phyloP scores from a whole-genome alignment of 1,139 yeast species.

The Suhomyces bokatorum region DNA sequence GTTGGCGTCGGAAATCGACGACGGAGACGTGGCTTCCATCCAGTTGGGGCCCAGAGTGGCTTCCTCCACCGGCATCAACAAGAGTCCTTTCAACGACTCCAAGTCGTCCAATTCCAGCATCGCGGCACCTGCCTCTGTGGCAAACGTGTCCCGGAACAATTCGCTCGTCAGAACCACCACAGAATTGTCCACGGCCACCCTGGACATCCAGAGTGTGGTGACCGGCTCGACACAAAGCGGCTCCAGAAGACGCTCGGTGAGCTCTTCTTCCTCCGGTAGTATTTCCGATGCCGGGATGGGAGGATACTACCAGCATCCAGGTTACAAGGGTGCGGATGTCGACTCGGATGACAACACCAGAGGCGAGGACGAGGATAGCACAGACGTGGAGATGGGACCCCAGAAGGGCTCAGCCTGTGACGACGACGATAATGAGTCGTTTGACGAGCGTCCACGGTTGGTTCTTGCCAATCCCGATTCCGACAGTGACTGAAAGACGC shows the following conservation, averaged over 20 bases:
- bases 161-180: slow-evolving; percentile 37
- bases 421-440: slow-evolving; percentile 20
- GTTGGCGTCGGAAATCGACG: slow-evolving; percentile 77
- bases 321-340: slow-evolving; percentile 34
- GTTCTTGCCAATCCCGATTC: slow-evolving; percentile 73
- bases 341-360: slow-evolving; percentile 23
- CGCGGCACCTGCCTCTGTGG: slow-evolving; percentile 16
- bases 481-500: slow-evolving; percentile 23
- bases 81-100: slow-evolving; percentile 14
- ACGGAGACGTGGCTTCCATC: slow-evolving; percentile 40
- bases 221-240: slow-evolving; percentile 16
- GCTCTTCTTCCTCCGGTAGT: slow-evolving; percentile 30
- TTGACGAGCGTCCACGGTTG: slow-evolving; percentile 49
- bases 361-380: slow-evolving; percentile 18
- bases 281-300: slow-evolving; percentile 27
- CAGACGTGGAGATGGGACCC: slow-evolving; percentile 15
- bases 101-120: slow-evolving; percentile 28
- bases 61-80: slow-evolving; percentile 4
- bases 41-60: slow-evolving; percentile 7
- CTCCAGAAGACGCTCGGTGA: slow-evolving; percentile 20
- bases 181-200: slow-evolving; percentile 23
- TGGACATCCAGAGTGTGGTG: slow-evolving; percentile 25
- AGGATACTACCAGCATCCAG: slow-evolving; percentile 48
- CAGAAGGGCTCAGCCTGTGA: not conserved
- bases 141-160: slow-evolving; percentile 20